Conservation (phyloP, 345 rosid genomes). For the Trapa bicornis region DNA sequence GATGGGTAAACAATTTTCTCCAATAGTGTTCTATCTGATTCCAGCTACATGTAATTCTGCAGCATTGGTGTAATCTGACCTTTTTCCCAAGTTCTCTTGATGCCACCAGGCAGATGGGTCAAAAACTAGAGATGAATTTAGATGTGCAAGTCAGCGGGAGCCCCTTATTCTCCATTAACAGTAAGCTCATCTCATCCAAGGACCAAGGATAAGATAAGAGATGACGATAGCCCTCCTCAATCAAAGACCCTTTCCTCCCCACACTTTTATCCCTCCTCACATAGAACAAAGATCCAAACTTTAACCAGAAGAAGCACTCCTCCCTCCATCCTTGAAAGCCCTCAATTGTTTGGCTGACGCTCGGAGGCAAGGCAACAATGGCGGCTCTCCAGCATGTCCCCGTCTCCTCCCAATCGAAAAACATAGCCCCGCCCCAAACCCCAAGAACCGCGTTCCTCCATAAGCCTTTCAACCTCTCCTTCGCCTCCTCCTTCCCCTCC, state of each 20-base stretch:
- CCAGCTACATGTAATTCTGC: too few species aligned
- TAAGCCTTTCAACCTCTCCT: conserved; percentile 33
- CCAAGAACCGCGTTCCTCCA: conserved; percentile 25
- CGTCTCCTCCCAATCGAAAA: conserved; percentile 44
- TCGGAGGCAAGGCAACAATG: conserved; percentile 20
- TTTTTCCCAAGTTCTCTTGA: too few species aligned
- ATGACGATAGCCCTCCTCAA: neutral
- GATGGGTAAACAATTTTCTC: too few species aligned
- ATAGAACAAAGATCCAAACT: neutral
- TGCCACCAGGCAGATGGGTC: too few species aligned
- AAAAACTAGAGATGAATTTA: neutral
- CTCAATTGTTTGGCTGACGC: neutral
- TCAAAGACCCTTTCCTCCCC: conserved; percentile 7
- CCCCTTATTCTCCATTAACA: conserved; percentile 4
- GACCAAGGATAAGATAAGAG: neutral
- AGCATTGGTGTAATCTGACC: too few species aligned
- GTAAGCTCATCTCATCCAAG: neutral
- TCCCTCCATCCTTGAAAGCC: neutral
- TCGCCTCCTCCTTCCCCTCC: conserved; percentile 26
- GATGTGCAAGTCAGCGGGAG: neutral
- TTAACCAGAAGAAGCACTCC: neutral
- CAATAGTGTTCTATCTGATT: too few species aligned
- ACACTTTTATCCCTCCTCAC: conserved; percentile 5
- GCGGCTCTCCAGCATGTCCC: conserved; percentile 51
- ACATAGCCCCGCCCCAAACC: conserved; percentile 15